These are phyloP conservation scores for Wickerhamomyces hampshirensis DNA, from an alignment of 805 yeast species.

Conservation along the genomic window DNA sequence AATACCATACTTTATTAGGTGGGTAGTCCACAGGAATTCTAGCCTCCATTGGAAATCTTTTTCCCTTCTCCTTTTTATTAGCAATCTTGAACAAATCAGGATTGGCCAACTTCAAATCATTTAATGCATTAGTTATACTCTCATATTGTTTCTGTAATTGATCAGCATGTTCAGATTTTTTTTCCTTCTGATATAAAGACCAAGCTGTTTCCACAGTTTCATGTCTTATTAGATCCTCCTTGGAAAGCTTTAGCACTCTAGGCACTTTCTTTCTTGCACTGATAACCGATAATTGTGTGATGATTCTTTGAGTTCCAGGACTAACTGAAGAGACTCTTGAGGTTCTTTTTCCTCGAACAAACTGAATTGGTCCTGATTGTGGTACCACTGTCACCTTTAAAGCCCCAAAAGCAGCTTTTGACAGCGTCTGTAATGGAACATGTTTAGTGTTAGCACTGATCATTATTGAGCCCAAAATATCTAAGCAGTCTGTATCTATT, in stretches of 20 bases:
- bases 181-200: slow-evolving; percentile 54
- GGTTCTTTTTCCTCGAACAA: slow-evolving; percentile 48
- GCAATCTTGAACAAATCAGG: slow-evolving; percentile 61
- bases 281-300: slow-evolving; percentile 65
- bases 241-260: slow-evolving; percentile 62
- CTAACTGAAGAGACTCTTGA: slow-evolving; percentile 32
- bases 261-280: slow-evolving; percentile 90
- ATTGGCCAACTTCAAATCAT: slow-evolving; percentile 48
- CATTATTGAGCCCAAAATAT: no score
- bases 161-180: slow-evolving; percentile 36
- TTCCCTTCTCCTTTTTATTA: slow-evolving; percentile 45
- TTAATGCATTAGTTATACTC: slow-evolving; percentile 67
- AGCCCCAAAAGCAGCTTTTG: slow-evolving; percentile 9
- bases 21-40: slow-evolving; percentile 90
- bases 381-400: neutral
- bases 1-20: slow-evolving; percentile 75
- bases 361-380: slow-evolving; percentile 13
- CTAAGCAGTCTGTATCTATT: no score
- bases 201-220: slow-evolving; percentile 80
- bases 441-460: no score
- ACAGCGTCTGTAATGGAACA: slow-evolving; percentile 3
- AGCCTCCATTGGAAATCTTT: slow-evolving; percentile 75
- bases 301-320: slow-evolving; percentile 43
- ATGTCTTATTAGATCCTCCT: slow-evolving; percentile 84
- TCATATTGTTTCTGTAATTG: slow-evolving; percentile 57